Conservation (phyloP, 495 filamentous ascomycete genomes). For the Letharia lupina region DNA sequence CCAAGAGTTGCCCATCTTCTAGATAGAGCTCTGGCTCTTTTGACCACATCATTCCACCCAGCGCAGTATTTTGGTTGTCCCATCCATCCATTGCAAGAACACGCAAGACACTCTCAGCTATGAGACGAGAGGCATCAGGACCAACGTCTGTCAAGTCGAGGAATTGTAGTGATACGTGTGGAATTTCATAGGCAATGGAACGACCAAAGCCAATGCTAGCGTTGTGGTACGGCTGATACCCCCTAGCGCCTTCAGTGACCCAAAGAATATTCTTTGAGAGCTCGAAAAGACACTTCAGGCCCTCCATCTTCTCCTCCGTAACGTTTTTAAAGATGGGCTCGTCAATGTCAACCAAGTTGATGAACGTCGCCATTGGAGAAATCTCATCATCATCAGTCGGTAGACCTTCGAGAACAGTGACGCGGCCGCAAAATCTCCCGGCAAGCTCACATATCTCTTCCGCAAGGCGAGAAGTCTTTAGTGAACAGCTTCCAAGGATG, state of each 20-base stretch:
- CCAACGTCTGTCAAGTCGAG: slow-evolving; percentile 29
- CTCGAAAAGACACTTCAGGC: slow-evolving; percentile 32
- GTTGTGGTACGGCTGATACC: slow-evolving; percentile 31
- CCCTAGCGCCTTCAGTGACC: slow-evolving; percentile 32
- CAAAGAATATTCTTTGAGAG: slow-evolving; percentile 35
- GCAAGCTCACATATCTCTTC: neutral
- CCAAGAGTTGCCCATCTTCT: slow-evolving; percentile 23
- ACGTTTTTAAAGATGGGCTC: slow-evolving; percentile 36
- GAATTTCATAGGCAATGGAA: slow-evolving; percentile 25
- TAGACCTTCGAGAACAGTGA: neutral
- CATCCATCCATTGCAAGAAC: slow-evolving; percentile 4
- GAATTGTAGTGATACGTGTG: slow-evolving; percentile 25
- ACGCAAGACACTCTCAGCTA: slow-evolving; percentile 2
- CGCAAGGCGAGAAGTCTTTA: neutral
- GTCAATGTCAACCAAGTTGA: slow-evolving; percentile 41
- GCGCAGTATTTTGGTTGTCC: too few relatives aligned
- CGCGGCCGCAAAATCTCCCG: slow-evolving; percentile 5
- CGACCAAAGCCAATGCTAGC: slow-evolving; percentile 37
- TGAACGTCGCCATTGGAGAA: slow-evolving; percentile 12
- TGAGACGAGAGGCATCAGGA: neutral
- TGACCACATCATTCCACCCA: slow-evolving; percentile 30
- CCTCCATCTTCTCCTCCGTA: slow-evolving; percentile 26
- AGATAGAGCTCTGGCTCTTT: slow-evolving; percentile 31
- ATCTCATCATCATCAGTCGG: slow-evolving; percentile 17
- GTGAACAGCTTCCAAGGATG: neutral